Base-by-base conservation (phyloP, 495 filamentous ascomycete genomes). In the Aspergillus wentii region DNA sequence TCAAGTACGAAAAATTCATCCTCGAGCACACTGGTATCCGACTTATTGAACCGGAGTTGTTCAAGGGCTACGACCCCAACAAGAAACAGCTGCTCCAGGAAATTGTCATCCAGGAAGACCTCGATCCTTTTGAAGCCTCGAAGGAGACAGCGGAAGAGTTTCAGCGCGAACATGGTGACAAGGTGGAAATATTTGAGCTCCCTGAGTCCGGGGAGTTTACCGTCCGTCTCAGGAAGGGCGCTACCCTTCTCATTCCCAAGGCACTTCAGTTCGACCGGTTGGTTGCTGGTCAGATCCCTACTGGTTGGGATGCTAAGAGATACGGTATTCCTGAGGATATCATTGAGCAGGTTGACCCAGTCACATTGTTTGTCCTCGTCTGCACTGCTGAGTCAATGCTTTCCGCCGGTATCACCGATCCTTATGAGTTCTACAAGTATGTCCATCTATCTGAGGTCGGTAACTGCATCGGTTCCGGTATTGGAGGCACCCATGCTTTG, bases 381-480 rank as follows among this genome's bases (percentile, higher is more conserved):
- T 89, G 88, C 43, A 91, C 88, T 21, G 88, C 83, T 4, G 94
- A 99, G 62, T 75, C 91, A 8, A 79, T 99, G 33, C 74, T 97
- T 26, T 80, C 88, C 0, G 80, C 89, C 34, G 92, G 92, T 81
- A 90, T 99, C 59, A 96, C 90, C n/a, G 94, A 99, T 60, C 94
- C 92, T 16, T 99, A 96, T 53, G 92, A 99, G 64, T 97, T 99
- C 67, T 99, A 99, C 76, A 88, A 96, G 69, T 97, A 99, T 54
- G 92, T 99, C 40, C 92, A 99, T 61, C 78, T 99, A 35, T 96
- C 94, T 2, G 86, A 99, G 58, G 86, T 99, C 28, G 92, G 94
- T 59, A 99, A 99, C 73, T 97, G 94, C 62, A 78, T 99, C 45
- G 92, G 92, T 57, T 97, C 94, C 8, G 92, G 92, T 68, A 89